Evolutionary conservation across 1,284 basidiomycete genomes (phyloP).

Genomic region (Malassezia nana): DNA sequence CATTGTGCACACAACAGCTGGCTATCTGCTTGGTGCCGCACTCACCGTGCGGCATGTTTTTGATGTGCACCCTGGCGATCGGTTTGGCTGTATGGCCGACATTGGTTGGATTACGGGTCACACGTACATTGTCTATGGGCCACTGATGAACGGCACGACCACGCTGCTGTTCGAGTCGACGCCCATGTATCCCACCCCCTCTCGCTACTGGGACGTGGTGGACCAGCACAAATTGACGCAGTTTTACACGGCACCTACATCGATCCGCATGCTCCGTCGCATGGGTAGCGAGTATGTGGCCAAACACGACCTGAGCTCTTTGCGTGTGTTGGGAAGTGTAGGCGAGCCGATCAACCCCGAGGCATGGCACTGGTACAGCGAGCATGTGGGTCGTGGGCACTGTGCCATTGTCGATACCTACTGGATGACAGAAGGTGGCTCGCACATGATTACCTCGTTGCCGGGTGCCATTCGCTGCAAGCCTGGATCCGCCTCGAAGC

Average conservation of each 20-base stretch:
- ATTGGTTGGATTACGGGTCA: constrained; percentile 99
- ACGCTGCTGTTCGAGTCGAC: constrained; percentile 95
- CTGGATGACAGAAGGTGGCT: constrained; percentile 88
- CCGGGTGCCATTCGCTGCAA: constrained; percentile 92
- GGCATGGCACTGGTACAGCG: constrained; percentile 98
- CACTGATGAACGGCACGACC: constrained; percentile 76
- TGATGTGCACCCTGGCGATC: constrained; percentile 66
- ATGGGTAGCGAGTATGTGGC: constrained; percentile 80
- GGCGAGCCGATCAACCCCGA: constrained; percentile 99
- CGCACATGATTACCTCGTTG: constrained; percentile 86
- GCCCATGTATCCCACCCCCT: constrained; percentile 87
- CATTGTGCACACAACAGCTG: constrained; percentile 88
- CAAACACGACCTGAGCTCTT: constrained; percentile 67
- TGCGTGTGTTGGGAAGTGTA: constrained; percentile 82
- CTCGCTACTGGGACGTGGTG: constrained; percentile 93
- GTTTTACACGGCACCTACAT: constrained; percentile 49
- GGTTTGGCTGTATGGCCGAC: constrained; percentile 95
- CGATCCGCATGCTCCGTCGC: constrained; percentile 76
- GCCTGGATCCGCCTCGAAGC: constrained; percentile 89
- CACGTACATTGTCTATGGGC: constrained; percentile 94
- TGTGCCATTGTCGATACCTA: constrained; percentile 79
- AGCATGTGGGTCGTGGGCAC: constrained; percentile 75
- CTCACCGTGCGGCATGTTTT: constrained; percentile 93
- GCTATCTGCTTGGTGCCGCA: constrained; percentile 78
- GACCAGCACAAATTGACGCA: constrained; percentile 79